These are phyloP conservation scores for Paramecium biaurelia DNA, from an alignment of 73 alveolate species.

Conservation along the genomic window DNA sequence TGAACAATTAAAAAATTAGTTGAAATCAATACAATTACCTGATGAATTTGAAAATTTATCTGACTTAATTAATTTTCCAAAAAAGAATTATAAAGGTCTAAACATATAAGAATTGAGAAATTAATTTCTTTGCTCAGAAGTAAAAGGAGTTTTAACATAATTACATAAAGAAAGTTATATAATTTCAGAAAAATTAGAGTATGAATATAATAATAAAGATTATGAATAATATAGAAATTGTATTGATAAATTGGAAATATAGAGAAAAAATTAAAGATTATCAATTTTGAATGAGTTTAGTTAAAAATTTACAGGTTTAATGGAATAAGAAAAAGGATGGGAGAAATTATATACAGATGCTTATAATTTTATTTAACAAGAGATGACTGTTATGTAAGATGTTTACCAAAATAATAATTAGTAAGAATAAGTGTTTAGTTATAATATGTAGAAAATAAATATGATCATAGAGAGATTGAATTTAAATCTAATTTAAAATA, in stretches of 20 bases:
- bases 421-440: not conserved
- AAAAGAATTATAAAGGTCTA: not conserved
- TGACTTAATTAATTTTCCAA: not conserved
- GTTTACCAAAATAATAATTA: not conserved
- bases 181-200: not conserved
- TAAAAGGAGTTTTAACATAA: not conserved
- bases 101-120: not conserved
- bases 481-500: not conserved
- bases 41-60: not conserved
- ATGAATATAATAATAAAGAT: not conserved
- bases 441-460: not conserved
- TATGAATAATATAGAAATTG: not conserved
- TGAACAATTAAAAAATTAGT: not conserved
- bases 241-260: not conserved
- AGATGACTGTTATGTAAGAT: not conserved
- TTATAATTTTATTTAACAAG: not conserved
- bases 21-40: not conserved
- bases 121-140: not conserved
- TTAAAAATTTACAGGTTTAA: not conserved
- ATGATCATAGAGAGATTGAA: not conserved
- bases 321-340: not conserved
- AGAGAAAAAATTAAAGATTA: not conserved
- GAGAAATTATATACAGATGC: not conserved
- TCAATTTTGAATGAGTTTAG: not conserved
- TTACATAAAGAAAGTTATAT: not conserved